These are phyloP conservation scores for Hemileccinum rubropunctum DNA, from an alignment of 768 basidiomycete genomes.

Conservation along the genomic window DNA sequence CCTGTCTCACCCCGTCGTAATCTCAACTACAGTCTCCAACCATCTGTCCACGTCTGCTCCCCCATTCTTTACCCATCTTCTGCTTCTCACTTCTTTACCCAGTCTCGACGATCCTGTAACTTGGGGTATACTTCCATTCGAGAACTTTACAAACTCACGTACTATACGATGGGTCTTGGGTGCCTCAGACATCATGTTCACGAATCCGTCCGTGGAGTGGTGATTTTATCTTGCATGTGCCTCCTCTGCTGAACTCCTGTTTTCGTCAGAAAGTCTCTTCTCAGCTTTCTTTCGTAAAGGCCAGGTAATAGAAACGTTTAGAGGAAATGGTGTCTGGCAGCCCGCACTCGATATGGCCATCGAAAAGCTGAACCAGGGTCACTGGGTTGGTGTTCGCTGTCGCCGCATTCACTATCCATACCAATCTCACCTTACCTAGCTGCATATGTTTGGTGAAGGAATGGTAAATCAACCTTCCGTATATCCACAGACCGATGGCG, in stretches of 20 bases:
- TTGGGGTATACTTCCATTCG: conserved; percentile 83
- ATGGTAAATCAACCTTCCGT: conserved; percentile 74
- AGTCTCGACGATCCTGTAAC: conserved; percentile 80
- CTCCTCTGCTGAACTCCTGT: conserved; percentile 12
- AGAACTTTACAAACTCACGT: conserved; percentile 54
- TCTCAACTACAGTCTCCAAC: conserved; percentile 65
- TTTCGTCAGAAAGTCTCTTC: conserved; percentile 58
- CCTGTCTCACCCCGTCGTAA: conserved; percentile 7
- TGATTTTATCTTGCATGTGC: neutral
- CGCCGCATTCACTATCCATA: neutral
- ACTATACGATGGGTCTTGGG: conserved; percentile 90
- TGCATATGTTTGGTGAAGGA: conserved; percentile 91
- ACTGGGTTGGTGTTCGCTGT: conserved; percentile 63
- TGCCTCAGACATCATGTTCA: conserved; percentile 92
- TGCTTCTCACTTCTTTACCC: conserved; percentile 9
- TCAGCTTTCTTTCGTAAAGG: conserved; percentile 84
- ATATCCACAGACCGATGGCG: conserved; percentile 43
- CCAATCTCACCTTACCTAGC: conserved; percentile 40
- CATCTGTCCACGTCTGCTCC: conserved; percentile 83
- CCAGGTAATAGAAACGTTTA: conserved; percentile 89
- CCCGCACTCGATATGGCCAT: conserved; percentile 83
- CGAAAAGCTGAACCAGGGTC: conserved; percentile 72
- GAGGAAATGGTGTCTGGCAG: conserved; percentile 89
- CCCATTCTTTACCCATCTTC: neutral
- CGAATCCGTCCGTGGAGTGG: conserved; percentile 65